These are phyloP conservation scores for Leccinum longicurvipes DNA, from an alignment of 768 basidiomycete species.

Conservation along the genomic window DNA sequence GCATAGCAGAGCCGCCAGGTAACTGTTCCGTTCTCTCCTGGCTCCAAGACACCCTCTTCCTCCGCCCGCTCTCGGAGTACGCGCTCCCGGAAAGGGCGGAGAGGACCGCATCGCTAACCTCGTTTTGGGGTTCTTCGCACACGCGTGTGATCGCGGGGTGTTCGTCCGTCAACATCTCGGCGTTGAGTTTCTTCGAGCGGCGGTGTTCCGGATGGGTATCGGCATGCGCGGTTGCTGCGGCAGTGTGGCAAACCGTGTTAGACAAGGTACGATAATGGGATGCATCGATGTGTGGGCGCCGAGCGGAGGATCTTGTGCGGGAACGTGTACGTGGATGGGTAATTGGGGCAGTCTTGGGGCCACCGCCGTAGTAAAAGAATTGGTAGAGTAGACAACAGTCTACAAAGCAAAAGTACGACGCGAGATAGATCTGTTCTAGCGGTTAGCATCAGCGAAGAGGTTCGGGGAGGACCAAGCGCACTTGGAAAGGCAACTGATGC, in stretches of 20 bases:
- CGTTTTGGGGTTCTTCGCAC: conserved; percentile 33
- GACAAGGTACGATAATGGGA: conserved; percentile 70
- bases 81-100: conserved; percentile 69
- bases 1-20: conserved; percentile 41
- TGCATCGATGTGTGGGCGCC: conserved; percentile 51
- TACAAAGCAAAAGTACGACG: conserved; percentile 84
- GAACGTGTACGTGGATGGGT: conserved; percentile 39
- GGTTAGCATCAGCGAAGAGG: conserved; percentile 5
- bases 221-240: conserved; percentile 62
- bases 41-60: conserved; percentile 68
- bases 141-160: conserved; percentile 10
- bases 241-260: conserved; percentile 67
- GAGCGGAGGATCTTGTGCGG: conserved; percentile 41
- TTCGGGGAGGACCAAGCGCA: conserved; percentile 33
- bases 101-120: conserved; percentile 50
- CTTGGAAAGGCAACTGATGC: conserved; percentile 92
- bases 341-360: conserved; percentile 32
- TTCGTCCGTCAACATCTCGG: conserved; percentile 22
- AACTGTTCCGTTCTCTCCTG: conserved; percentile 57
- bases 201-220: conserved; percentile 43
- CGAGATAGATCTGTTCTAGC: conserved; percentile 72
- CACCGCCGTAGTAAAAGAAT: conserved; percentile 70
- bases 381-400: conserved; percentile 76
- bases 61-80: conserved; percentile 64
- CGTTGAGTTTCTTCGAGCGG: conserved; percentile 26